Evolutionary conservation across 2,329 filamentous ascomycete genomes (phyloP), one percentile per base, ranked within the genome.

Genomic region (Macrophomina pseudophaseolina): DNA sequence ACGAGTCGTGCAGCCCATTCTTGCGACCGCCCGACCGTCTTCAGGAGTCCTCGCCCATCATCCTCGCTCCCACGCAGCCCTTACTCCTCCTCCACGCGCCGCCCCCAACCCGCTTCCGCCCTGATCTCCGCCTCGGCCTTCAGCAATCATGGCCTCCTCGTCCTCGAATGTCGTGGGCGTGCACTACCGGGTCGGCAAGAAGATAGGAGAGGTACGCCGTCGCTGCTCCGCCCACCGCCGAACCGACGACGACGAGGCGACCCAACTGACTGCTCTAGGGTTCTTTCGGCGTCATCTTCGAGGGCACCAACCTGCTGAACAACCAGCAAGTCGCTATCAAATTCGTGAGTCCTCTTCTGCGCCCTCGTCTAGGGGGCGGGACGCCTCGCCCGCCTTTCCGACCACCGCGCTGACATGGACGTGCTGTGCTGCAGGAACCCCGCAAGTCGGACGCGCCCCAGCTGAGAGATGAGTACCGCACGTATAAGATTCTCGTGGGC

Each of bases 271-370:
- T 32, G 42, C 53, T 42, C 16, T 30, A 66, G 87, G 94, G 94
- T 71, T 97, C 93, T 46, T 98, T 98, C 77, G 94, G 94, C 85
- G 95, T 98, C 74, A 97, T 98, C 78, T 98, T 98, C 77, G 95
- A 98, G 82, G 95, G 95, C 73, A 98, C 94, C 76, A 99, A 99
- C 80, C 87, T 99, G 74, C 86, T 99, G 80, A 99, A 99, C 86
- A 97, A 97, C 82, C 95, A 98, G 81, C 94, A 97, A 83, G 94
- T 99, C 70, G 95, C 95, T 76, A 99, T 99, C 86, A 99, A 99
- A 86, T 99, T 99, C 82, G 93, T 97, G 83, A 77, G 92, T 89
- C 66, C 18, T 23, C 48, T 28, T 63, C 49, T 46, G 48, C 49
- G 54, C 59, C 65, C 58, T 49, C 59, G 11, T 44, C 49, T 28